Percentiles rank a stretch among this genome's conserved stretches.
These are phyloP conservation scores for Dispira parvispora DNA, from an alignment of 192 early-diverging fungal species.

Conservation along the genomic window DNA sequence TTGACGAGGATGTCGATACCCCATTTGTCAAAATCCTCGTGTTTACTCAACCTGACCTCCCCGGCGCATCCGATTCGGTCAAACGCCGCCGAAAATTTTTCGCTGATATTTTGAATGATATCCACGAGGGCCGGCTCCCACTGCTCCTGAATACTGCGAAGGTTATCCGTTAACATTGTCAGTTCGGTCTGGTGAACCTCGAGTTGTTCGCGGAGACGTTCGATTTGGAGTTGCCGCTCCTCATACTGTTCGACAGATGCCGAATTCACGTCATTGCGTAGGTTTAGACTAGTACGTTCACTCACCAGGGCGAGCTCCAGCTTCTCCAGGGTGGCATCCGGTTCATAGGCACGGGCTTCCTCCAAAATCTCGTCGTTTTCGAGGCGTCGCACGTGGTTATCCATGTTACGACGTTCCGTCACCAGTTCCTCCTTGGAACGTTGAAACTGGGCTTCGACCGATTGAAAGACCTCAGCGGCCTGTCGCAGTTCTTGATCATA, in stretches of 20 bases:
- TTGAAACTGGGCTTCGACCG: constrained; percentile 23
- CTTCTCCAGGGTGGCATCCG: constrained; percentile 30
- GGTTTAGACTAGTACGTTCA: constrained; percentile 33
- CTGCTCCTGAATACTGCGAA: constrained; percentile 20
- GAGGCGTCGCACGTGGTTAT: constrained; percentile 31
- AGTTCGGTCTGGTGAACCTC: constrained; percentile 25
- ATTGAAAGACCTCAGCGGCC: constrained; percentile 24
- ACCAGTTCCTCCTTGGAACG: constrained; percentile 25
- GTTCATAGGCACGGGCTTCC: constrained; percentile 26
- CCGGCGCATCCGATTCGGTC: constrained; percentile 45
- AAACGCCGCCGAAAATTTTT: constrained; percentile 53
- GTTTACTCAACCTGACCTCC: constrained; percentile 43
- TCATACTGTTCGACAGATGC: constrained; percentile 51
- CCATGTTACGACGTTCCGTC: constrained; percentile 26
- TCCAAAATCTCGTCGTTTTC: constrained; percentile 33
- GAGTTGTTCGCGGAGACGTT: constrained; percentile 19
- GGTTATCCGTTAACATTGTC: constrained; percentile 17
- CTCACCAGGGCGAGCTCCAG: constrained; percentile 43
- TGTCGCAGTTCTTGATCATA: constrained; percentile 15
- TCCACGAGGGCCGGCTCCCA: constrained; percentile 52
- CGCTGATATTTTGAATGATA: constrained; percentile 46
- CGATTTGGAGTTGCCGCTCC: constrained; percentile 40
- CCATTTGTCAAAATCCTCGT: constrained; percentile 82
- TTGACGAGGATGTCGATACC: constrained; percentile 89
- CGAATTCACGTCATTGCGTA: constrained; percentile 33